Base-by-base conservation (phyloP, 2,329 filamentous ascomycete species). In the Hypoxylon sp. region DNA sequence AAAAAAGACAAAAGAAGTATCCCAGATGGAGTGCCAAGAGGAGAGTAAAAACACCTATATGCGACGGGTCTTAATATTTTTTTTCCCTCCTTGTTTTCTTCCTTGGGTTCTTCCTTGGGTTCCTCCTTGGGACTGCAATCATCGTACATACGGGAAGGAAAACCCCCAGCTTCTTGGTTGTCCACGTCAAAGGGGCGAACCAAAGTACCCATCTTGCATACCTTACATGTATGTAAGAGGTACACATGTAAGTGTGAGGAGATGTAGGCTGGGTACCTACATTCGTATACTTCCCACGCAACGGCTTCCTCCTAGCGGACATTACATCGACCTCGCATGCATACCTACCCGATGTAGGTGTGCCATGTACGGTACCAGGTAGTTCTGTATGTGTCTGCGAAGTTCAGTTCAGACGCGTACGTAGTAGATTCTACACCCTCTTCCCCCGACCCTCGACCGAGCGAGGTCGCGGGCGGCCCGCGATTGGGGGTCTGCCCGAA, bases 401-500 rank as follows among this genome's bases (percentile, higher is more conserved):
- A n/a, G n/a, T n/a, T n/a, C n/a, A n/a, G n/a, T n/a, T n/a, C n/a
- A n/a, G n/a, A n/a, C n/a, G n/a, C n/a, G n/a, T n/a, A n/a, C n/a
- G n/a, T n/a, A n/a, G n/a, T n/a, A n/a, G n/a, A n/a, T n/a, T n/a
- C n/a, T 29, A 29, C 26, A 29, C 26, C 26, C 11, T 6, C 26
- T 29, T 29, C 31, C 15, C n/a, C 21, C 2, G 9, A 46, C 45
- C 41, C 54, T 38, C 47, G 41, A 43, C 41, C 55, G 49, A 59
- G 46, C 48, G 48, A 54, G 47, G 37, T 24, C 56, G 43, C 45
- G 53, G 56, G 50, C 60, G 27, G 60, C 56, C 60, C 60, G 60
- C 60, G 52, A 63, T 63, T 63, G 60, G 60, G 60, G 60, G 56
- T 60, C 56, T 63, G 60, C 52, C 56, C 60, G 55, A 60, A 60